A percentile compares a stretch with the other conserved stretches of the same genome.
These are phyloP conservation scores for Candida nitratophila DNA, from an alignment of 805 yeast genomes.

Conservation along the genomic window DNA sequence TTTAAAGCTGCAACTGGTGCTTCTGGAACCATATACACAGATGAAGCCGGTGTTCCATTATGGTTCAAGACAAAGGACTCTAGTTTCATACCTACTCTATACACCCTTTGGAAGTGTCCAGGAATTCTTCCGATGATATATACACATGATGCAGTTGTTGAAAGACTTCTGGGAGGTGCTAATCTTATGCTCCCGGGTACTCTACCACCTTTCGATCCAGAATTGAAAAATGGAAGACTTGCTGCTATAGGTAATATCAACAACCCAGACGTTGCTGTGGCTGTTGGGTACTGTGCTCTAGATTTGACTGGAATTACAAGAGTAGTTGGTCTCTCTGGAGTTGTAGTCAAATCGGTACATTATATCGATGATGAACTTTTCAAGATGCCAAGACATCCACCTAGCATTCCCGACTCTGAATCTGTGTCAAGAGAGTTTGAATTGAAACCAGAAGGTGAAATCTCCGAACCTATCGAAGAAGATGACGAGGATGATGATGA, in stretches of 20 bases:
- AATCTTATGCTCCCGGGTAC: constrained; percentile 73
- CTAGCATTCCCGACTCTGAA: constrained; percentile 34
- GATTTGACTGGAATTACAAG: constrained; percentile 37
- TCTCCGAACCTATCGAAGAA: constrained; percentile 10
- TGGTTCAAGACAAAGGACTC: constrained; percentile 64
- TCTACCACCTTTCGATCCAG: constrained; percentile 48
- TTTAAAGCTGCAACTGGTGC: constrained; percentile 45
- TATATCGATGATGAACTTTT: constrained; percentile 59
- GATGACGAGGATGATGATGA: constrained; percentile 1
- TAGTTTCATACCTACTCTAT: constrained; percentile 57
- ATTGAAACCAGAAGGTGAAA: constrained; percentile 10
- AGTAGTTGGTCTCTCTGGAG: constrained; percentile 64
- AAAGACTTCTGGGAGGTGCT: constrained; percentile 70
- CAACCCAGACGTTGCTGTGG: constrained; percentile 57
- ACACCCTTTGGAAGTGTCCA: constrained; percentile 65
- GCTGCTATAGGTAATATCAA: constrained; percentile 66
- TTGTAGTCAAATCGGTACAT: constrained; percentile 72
- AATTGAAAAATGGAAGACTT: constrained; percentile 42
- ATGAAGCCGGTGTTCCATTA: constrained; percentile 56
- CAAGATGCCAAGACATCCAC: constrained; percentile 41
- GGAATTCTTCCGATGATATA: constrained; percentile 55
- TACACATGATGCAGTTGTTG: constrained; percentile 72
- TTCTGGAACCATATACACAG: constrained; percentile 59
- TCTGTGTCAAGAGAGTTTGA: constrained; percentile 12
- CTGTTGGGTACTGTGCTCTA: constrained; percentile 58